These are phyloP conservation scores for Suhomyces choctaworum DNA, from an alignment of 1,139 yeast genomes.

Conservation along the genomic window DNA sequence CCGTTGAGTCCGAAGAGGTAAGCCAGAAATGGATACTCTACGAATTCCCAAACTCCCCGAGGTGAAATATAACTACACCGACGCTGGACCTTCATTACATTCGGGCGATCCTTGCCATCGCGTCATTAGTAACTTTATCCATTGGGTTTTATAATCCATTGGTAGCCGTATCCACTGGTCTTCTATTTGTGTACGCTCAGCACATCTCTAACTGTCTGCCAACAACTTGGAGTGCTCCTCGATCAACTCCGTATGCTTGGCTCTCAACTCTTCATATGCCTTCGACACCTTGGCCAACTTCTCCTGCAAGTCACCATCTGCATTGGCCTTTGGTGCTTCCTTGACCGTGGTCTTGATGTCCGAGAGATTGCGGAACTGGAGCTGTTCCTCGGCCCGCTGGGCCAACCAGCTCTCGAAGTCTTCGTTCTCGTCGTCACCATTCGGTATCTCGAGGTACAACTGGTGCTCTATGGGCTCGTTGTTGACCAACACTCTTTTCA, in stretches of 20 bases:
- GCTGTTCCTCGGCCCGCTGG: constrained; percentile 51
- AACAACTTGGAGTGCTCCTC: constrained; percentile 51
- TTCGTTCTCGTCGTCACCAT: constrained; percentile 12
- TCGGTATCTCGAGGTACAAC: constrained; percentile 47
- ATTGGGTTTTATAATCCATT: too few relatives aligned
- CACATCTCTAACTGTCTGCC: too few relatives aligned
- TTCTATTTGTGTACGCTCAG: too few relatives aligned
- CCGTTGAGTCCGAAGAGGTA: constrained; percentile 53
- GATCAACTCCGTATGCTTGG: constrained; percentile 60
- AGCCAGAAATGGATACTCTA: neutral
- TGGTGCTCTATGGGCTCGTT: constrained; percentile 49
- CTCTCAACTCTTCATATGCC: constrained; percentile 60
- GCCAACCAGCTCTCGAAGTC: constrained; percentile 46
- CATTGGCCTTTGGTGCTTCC: constrained; percentile 14
- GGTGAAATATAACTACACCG: neutral
- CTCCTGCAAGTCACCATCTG: constrained; percentile 34
- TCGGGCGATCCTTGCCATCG: too few relatives aligned
- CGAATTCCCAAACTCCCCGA: neutral
- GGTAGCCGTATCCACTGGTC: too few relatives aligned
- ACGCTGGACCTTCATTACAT: neutral
- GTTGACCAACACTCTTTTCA: constrained; percentile 58
- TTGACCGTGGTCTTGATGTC: constrained; percentile 38
- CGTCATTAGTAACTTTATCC: too few relatives aligned
- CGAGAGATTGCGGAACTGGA: constrained; percentile 47
- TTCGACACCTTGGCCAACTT: constrained; percentile 51